Evolutionary conservation across 2,329 filamentous ascomycete genomes (phyloP).

Genomic region (Aspergillus brasiliensis): DNA sequence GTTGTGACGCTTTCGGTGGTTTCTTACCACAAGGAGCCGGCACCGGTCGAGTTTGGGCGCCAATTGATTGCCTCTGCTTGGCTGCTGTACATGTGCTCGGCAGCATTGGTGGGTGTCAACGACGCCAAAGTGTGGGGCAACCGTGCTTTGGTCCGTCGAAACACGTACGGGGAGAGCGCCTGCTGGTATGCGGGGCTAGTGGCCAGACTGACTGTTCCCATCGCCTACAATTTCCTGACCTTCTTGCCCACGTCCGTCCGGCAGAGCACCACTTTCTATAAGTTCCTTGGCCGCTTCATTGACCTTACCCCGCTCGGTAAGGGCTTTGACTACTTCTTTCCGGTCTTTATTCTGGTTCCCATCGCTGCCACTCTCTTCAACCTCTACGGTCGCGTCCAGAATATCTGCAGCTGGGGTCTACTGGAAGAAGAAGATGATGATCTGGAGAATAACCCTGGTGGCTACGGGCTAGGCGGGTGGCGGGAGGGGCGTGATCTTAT

Average conservation of each 20-base stretch:
- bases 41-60: constrained; percentile 80
- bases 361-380: constrained; percentile 86
- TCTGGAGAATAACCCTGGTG: constrained; percentile 60
- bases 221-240: constrained; percentile 95
- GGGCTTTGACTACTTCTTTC: constrained; percentile 87
- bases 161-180: constrained; percentile 89
- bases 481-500: constrained; percentile 89
- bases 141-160: constrained; percentile 81
- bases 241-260: constrained; percentile 76
- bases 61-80: constrained; percentile 82
- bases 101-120: constrained; percentile 81
- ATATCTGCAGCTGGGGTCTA: constrained; percentile 75
- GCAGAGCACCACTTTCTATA: constrained; percentile 77
- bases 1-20: constrained; percentile 64
- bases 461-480: constrained; percentile 81
- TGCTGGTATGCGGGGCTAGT: constrained; percentile 96
- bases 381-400: constrained; percentile 79
- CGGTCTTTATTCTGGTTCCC: constrained; percentile 81
- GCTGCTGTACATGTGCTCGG: constrained; percentile 95
- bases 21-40: constrained; percentile 69
- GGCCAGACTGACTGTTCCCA: constrained; percentile 85
- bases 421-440: constrained; percentile 73
- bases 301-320: constrained; percentile 78
- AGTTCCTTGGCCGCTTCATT: constrained; percentile 81
- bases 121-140: constrained; percentile 98